Percentiles rank a stretch among this genome's conserved stretches.
Conservation (phyloP, 495 filamentous ascomycete species). For the Podospora sp. region DNA sequence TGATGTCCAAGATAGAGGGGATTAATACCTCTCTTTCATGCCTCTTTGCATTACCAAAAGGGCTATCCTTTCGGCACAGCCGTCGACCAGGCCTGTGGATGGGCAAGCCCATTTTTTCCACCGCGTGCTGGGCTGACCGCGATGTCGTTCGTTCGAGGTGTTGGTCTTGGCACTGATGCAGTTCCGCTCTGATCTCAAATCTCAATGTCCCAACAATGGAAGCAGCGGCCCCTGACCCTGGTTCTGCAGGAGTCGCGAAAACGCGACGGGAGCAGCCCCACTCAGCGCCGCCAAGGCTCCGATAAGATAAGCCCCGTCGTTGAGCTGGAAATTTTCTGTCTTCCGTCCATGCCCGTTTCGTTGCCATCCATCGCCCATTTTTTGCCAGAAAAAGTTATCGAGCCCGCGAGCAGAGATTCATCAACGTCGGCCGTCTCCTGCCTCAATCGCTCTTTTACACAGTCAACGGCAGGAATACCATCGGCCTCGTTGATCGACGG, state of each 20-base stretch:
- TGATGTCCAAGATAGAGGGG: no score
- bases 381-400: neutral
- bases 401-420: conserved; percentile 2
- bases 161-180: no score
- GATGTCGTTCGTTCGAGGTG: no score
- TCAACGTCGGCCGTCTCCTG: conserved; percentile 19
- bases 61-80: no score
- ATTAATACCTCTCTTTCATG: no score
- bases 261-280: conserved; percentile 1
- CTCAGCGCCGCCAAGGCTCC: neutral
- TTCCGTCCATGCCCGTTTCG: neutral
- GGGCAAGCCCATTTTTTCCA: no score
- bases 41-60: no score
- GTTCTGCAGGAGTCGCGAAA: neutral
- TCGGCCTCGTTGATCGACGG: conserved; percentile 20
- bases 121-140: no score
- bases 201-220: no score
- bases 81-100: no score
- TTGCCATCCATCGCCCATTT: conserved; percentile 5
- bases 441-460: conserved; percentile 10
- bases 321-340: conserved; percentile 21
- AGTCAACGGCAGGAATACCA: conserved; percentile 15
- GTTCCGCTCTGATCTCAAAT: no score
- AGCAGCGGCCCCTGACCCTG: neutral
- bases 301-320: conserved; percentile 21